phyloP scores from a whole-genome alignment of 1,284 basidiomycete genomes.

The Neolentinus lepideus region DNA sequence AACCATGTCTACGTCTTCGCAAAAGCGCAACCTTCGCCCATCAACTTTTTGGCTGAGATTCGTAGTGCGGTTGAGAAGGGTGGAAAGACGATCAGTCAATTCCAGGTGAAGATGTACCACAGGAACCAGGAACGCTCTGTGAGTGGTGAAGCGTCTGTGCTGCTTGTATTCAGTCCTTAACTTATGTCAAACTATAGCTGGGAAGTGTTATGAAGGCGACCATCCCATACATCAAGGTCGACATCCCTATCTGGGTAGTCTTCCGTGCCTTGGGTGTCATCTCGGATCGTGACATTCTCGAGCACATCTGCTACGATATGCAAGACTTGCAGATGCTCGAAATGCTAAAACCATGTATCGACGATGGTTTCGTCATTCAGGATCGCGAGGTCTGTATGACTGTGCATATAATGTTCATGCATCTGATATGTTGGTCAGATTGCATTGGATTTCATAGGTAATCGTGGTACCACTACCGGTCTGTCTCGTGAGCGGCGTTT shows the following conservation, averaged over 20 bases:
- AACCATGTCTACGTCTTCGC: conserved; percentile 99
- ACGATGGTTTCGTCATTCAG: conserved; percentile 98
- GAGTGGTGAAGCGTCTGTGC: conserved; percentile 24
- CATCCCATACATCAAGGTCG: conserved; percentile 96
- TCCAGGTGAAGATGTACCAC: conserved; percentile 97
- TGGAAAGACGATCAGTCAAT: conserved; percentile 97
- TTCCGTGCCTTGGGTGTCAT: conserved; percentile 98
- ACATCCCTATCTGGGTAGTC: conserved; percentile 98
- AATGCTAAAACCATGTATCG: conserved; percentile 98
- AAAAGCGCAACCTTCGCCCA: conserved; percentile 94
- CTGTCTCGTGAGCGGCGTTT: conserved; percentile 90
- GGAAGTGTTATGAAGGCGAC: conserved; percentile 97
- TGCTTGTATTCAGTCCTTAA: background rate
- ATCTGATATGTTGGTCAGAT: conserved; percentile 25
- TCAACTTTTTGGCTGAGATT: conserved; percentile 96
- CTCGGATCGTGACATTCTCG: conserved; percentile 95
- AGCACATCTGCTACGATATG: conserved; percentile 98
- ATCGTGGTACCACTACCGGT: conserved; percentile 94
- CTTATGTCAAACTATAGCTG: conserved; percentile 35
- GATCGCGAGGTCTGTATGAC: conserved; percentile 73
- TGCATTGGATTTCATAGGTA: conserved; percentile 96
- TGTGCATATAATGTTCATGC: conserved; percentile 2
- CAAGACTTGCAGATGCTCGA: conserved; percentile 95
- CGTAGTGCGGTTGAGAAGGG: conserved; percentile 97
- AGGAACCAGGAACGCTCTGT: conserved; percentile 83